Base-by-base conservation (phyloP, 2,329 filamentous ascomycete species). In the Neofusicoccum sp. region DNA sequence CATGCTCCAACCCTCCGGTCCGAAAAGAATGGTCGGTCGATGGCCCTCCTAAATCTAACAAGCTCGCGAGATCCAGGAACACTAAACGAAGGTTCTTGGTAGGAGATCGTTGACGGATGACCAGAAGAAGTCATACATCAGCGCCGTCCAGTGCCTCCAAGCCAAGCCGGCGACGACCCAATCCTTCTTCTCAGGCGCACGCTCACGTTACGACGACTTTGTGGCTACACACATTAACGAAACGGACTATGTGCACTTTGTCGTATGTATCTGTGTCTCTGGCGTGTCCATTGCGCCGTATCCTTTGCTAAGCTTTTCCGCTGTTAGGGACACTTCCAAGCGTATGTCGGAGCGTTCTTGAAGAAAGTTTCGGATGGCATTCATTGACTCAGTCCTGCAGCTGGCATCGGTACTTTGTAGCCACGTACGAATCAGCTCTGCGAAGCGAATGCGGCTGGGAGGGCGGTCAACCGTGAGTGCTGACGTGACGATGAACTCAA, bases 181-280 rank as follows among this genome's bases (percentile, higher is more conserved):
- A 7, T 63, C 66, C 1, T 62, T 62, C 4, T 48, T 70, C 12
- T 64, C 69, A 4, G 73, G 73, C 45, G 72, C 67, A 2, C 70
- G 68, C 38, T 70, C 68, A 34, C 67, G 73, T 8, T 73, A 71
- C 51, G 73, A 76, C 61, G 73, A 75, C 58, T 75, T 72, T 57
- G 71, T 74, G 1, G 71, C 68, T 9, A 70, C 68, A 12, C 72
- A 75, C 58, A 71, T 74, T 64, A 69, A 71, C 40, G 67, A 73
- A 47, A 51, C 58, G 4, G 44, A 59, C 14, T 34, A 59, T 16
- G 44, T 59, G n/a, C 44, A 59, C 43, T 59, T 59, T 24, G 44
- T 59, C 34, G 56, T 48, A 58, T 24, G 56, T 48, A 16, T 31
- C n/a, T n/a, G n/a, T n/a, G n/a, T 40, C 34, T 3, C 6, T 38